These are phyloP conservation scores for Coemansia sp. DNA, from an alignment of 192 early-diverging fungal genomes.

Conservation along the genomic window DNA sequence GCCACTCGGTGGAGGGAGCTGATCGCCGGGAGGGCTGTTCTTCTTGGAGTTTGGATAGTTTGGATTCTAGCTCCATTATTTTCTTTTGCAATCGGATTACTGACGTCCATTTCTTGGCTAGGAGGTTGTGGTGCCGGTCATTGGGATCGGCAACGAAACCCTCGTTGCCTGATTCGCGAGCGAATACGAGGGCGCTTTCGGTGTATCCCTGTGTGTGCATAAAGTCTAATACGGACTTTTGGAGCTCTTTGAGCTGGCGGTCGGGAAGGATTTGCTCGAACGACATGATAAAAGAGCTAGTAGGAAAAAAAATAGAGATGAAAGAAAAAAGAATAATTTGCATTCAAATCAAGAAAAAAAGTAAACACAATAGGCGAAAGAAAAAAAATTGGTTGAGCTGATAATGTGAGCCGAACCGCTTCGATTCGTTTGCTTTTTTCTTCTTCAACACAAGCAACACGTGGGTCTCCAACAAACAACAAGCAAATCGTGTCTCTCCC, in stretches of 20 bases:
- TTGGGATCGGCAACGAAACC: constrained; percentile 72
- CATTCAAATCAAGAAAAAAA: background rate
- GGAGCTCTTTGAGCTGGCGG: constrained; percentile 73
- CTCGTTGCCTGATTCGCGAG: constrained; percentile 68
- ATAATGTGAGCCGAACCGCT: background rate
- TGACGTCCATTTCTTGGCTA: constrained; percentile 87
- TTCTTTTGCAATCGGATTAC: constrained; percentile 91
- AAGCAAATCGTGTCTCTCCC: background rate
- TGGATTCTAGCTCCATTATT: constrained; percentile 91
- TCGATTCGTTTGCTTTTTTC: too few relatives aligned
- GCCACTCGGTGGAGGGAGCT: constrained; percentile 62
- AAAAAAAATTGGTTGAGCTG: background rate
- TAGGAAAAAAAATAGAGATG: background rate
- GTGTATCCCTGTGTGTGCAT: constrained; percentile 71
- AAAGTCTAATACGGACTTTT: constrained; percentile 82
- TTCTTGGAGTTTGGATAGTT: constrained; percentile 73
- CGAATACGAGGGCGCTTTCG: constrained; percentile 66
- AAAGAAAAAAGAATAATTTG: background rate
- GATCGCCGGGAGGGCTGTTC: constrained; percentile 31
- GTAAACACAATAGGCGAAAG: background rate
- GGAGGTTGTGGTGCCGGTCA: constrained; percentile 55
- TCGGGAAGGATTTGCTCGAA: constrained; percentile 57
- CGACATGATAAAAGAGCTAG: constrained; percentile 2
- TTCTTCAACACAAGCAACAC: too few relatives aligned
- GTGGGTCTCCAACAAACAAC: background rate